Percentiles rank a stretch among this genome's conserved stretches.
Evolutionary conservation across 768 basidiomycete genomes (phyloP).

Genomic region (Tulasnella sp.): DNA sequence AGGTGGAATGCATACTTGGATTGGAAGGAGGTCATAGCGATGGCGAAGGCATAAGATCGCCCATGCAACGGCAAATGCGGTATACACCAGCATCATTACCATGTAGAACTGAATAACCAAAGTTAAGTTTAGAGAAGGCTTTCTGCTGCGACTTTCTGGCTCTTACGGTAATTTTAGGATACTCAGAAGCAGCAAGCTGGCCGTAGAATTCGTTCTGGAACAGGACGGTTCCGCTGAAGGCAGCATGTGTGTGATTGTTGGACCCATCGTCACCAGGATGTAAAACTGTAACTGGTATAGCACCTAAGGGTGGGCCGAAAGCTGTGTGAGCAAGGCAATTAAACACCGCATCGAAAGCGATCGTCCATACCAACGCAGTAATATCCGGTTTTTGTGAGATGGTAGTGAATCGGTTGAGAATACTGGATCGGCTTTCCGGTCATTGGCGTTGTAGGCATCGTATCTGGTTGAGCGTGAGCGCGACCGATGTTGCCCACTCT

Average conservation of each 20-base stretch:
- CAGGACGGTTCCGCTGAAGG: slow-evolving; percentile 70
- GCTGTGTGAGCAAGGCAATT: neutral
- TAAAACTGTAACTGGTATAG: slow-evolving; percentile 85
- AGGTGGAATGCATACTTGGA: slow-evolving; percentile 54
- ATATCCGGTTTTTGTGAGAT: slow-evolving; percentile 83
- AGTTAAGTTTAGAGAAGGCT: slow-evolving; percentile 30
- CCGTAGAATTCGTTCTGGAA: slow-evolving; percentile 89
- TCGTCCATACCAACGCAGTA: slow-evolving; percentile 84
- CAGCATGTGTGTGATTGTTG: slow-evolving; percentile 64
- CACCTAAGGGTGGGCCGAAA: slow-evolving; percentile 45
- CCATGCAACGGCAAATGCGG: slow-evolving; percentile 66
- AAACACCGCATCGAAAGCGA: neutral
- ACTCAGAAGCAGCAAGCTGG: slow-evolving; percentile 85
- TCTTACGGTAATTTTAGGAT: slow-evolving; percentile 92
- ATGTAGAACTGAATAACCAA: slow-evolving; percentile 69
- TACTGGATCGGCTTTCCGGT: slow-evolving; percentile 54
- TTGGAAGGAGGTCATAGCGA: slow-evolving; percentile 76
- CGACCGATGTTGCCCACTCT: neutral
- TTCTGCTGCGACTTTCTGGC: slow-evolving; percentile 11
- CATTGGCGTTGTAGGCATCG: slow-evolving; percentile 37
- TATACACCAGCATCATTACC: slow-evolving; percentile 75
- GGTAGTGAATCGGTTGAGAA: slow-evolving; percentile 70
- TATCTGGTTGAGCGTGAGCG: neutral
- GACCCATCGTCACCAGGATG: slow-evolving; percentile 38
- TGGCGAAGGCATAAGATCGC: slow-evolving; percentile 78